phyloP scores from a whole-genome alignment of 2,329 filamentous ascomycete genomes.

The Diaporthe capsici region DNA sequence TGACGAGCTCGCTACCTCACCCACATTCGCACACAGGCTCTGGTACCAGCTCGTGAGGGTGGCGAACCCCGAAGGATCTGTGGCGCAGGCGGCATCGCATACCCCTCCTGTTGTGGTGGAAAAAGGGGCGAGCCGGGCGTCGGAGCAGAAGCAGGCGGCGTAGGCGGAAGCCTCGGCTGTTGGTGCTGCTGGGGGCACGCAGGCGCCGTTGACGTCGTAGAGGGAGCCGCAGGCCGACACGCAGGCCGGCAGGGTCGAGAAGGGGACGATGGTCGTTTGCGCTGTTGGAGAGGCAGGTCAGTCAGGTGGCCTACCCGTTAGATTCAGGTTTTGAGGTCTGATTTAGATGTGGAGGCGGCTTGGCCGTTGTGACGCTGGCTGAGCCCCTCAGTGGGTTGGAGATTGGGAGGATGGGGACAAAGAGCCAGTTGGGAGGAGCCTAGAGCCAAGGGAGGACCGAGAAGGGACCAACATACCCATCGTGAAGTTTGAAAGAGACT shows the following conservation, averaged over 20 bases:
- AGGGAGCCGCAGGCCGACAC: constrained; percentile 71
- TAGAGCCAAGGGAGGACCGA: not conserved
- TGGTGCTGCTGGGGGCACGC: constrained; percentile 71
- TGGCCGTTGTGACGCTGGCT: constrained; percentile 9
- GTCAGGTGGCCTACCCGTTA: constrained; percentile 11
- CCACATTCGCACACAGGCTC: constrained; percentile 71
- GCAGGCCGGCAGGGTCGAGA: constrained; percentile 72
- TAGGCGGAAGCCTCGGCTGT: constrained; percentile 67
- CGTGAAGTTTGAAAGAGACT: constrained; percentile 10
- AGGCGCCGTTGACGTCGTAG: constrained; percentile 79
- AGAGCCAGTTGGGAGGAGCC: not conserved
- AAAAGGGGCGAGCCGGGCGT: constrained; percentile 70
- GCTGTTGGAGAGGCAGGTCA: constrained; percentile 42
- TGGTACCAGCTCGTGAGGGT: constrained; percentile 80
- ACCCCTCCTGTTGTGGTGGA: constrained; percentile 69
- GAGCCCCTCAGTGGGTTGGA: not conserved
- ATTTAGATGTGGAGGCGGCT: not conserved
- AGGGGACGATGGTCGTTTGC: constrained; percentile 70
- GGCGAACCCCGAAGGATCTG: constrained; percentile 62
- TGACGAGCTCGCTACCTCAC: constrained; percentile 47
- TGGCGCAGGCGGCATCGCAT: constrained; percentile 73
- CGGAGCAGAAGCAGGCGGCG: constrained; percentile 81
- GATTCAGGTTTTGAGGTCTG: constrained; percentile 27
- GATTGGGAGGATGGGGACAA: not conserved
- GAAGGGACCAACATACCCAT: constrained; percentile 38